Percentiles rank a stretch among this genome's conserved stretches.
Evolutionary conservation across 129 eudicot species (phyloP).

Genomic region (Chrysanthemum seticuspe): DNA sequence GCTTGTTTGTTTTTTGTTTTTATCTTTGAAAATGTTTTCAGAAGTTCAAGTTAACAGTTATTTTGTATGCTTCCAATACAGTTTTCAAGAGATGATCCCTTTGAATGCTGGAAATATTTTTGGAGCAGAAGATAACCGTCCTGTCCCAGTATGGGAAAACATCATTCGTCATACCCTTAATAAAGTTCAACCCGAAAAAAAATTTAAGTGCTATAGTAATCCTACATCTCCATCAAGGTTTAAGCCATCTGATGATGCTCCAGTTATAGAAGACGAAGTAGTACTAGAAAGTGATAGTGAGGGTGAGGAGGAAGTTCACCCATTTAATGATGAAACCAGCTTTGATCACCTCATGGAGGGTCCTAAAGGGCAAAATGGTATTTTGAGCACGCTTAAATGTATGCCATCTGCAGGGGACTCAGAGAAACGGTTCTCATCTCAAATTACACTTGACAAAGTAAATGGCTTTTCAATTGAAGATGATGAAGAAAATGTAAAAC

Average conservation of each 20-base stretch:
- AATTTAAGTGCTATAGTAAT: slow-evolving; percentile 73
- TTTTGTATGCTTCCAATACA: slow-evolving; percentile 20
- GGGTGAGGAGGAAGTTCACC: slow-evolving; percentile 76
- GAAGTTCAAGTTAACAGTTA: background rate
- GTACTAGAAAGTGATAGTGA: slow-evolving; percentile 74
- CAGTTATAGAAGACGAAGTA: slow-evolving; percentile 71
- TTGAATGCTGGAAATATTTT: slow-evolving; percentile 91
- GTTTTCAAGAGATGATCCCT: slow-evolving; percentile 91
- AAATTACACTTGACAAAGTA: slow-evolving; percentile 55
- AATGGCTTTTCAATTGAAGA: slow-evolving; percentile 50
- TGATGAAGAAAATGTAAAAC: slow-evolving; percentile 20
- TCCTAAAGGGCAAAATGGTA: slow-evolving; percentile 13
- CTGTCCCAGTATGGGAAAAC: slow-evolving; percentile 78
- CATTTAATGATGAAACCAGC: slow-evolving; percentile 55
- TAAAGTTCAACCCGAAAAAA: slow-evolving; percentile 45
- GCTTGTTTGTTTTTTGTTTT: background rate
- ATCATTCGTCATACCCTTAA: slow-evolving; percentile 76
- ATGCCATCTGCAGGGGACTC: slow-evolving; percentile 28
- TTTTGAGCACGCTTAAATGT: slow-evolving; percentile 1
- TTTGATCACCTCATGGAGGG: slow-evolving; percentile 45
- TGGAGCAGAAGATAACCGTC: slow-evolving; percentile 90
- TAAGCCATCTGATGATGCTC: slow-evolving; percentile 72
- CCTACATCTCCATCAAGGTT: slow-evolving; percentile 95
- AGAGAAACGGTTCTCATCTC: slow-evolving; percentile 50
- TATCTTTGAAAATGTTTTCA: background rate